phyloP scores from a whole-genome alignment of 2,329 filamentous ascomycete species.

The Leptographium procerum region DNA sequence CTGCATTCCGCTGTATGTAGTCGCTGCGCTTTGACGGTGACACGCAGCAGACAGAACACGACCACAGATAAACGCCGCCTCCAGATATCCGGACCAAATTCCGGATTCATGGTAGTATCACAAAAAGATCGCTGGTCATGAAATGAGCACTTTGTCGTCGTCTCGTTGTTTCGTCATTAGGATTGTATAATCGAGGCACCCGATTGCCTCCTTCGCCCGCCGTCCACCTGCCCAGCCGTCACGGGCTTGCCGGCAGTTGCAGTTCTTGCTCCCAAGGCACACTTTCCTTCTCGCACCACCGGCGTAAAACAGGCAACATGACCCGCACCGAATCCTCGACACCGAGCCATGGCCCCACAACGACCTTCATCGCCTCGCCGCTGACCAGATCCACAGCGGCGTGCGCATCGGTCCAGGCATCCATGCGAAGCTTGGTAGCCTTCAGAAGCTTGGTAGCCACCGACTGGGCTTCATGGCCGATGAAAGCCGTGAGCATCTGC shows the following conservation, averaged over 20 bases:
- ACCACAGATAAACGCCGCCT: not conserved
- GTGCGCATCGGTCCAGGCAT: slow-evolving; percentile 21
- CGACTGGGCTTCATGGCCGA: slow-evolving; percentile 20
- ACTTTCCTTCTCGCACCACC: slow-evolving; percentile 32
- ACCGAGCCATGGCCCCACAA: slow-evolving; percentile 30
- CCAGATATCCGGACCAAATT: not conserved
- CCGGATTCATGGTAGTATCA: not conserved
- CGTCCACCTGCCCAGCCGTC: not conserved
- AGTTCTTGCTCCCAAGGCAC: slow-evolving; percentile 28
- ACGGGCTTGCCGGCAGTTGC: slow-evolving; percentile 4
- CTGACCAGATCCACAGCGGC: slow-evolving; percentile 18
- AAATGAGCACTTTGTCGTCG: not conserved
- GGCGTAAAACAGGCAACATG: slow-evolving; percentile 27
- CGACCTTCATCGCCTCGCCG: slow-evolving; percentile 16
- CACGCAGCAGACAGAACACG: not conserved
- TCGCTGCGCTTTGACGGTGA: not conserved
- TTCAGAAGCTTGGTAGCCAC: slow-evolving; percentile 17
- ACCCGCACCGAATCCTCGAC: slow-evolving; percentile 31
- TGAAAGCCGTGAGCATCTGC: slow-evolving; percentile 22
- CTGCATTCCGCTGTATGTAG: not conserved
- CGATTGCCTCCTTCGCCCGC: not conserved
- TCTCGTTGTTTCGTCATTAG: not conserved
- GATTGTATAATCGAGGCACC: not conserved
- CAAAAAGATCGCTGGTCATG: not conserved
- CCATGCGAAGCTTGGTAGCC: slow-evolving; percentile 15